Evolutionary conservation across 306 rosid species (phyloP).

Genomic region (Cyamopsis tetragonoloba): DNA sequence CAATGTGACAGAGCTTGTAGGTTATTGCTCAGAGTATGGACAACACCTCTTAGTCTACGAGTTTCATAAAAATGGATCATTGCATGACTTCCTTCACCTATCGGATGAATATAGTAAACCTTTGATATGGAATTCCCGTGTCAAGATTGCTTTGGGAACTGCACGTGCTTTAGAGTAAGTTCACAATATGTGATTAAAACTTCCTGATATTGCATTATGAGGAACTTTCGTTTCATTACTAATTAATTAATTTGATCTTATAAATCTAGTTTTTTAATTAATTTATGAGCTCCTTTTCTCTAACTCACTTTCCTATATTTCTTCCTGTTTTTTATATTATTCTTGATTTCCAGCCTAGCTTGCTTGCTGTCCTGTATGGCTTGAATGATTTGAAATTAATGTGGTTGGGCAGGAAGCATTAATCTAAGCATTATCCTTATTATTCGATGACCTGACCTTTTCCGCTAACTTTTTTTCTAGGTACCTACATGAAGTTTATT

Average conservation of each 20-base stretch:
- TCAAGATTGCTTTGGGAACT: conserved; percentile 95
- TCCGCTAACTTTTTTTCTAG: conserved; percentile 41
- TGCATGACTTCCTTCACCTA: conserved; percentile 84
- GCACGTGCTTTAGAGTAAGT: conserved; percentile 98
- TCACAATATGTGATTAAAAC: background rate
- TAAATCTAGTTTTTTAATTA: background rate
- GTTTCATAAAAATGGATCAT: conserved; percentile 82
- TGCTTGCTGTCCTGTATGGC: background rate
- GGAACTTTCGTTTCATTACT: background rate
- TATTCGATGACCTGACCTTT: conserved; percentile 8
- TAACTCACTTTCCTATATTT: background rate
- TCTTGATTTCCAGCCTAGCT: background rate
- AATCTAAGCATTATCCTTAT: conserved; percentile 6
- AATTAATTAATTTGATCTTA: conserved; percentile 5
- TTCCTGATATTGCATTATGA: background rate
- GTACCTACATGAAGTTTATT: conserved; percentile 97
- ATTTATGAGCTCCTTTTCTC: background rate
- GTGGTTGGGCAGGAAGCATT: conserved; percentile 18
- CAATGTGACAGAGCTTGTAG: conserved; percentile 84
- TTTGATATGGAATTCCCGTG: conserved; percentile 91
- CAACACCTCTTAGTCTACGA: conserved; percentile 80
- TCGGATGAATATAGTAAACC: conserved; percentile 86
- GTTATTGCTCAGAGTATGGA: conserved; percentile 95
- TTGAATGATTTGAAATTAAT: background rate
- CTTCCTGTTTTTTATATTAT: conserved; percentile 13